These are phyloP conservation scores for Aurinia saxatilis DNA, from an alignment of 345 rosid genomes.

Conservation along the genomic window DNA sequence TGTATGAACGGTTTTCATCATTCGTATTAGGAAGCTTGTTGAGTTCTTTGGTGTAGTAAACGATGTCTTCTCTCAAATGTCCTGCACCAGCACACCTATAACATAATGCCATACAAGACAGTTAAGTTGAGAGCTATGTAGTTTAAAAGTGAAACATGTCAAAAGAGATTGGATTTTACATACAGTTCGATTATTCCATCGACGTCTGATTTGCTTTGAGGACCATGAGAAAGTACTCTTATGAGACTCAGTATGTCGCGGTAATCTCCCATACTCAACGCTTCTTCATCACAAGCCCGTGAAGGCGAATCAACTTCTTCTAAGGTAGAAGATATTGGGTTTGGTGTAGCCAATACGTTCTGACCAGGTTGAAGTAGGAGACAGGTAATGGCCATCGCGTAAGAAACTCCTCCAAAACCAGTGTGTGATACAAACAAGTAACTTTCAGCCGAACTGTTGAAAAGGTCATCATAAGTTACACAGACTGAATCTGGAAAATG, in stretches of 20 bases:
- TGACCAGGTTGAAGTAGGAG: constrained; percentile 57
- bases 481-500: not conserved
- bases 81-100: constrained; percentile 92
- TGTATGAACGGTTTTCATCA: constrained; percentile 55
- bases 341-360: constrained; percentile 27
- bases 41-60: constrained; percentile 59
- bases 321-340: constrained; percentile 14
- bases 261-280: constrained; percentile 81
- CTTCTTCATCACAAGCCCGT: constrained; percentile 61
- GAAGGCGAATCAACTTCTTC: constrained; percentile 34
- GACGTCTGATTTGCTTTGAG: constrained; percentile 85
- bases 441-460: constrained; percentile 52
- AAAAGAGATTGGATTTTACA: not conserved
- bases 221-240: constrained; percentile 86
- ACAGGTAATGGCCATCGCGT: constrained; percentile 87
- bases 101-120: constrained; percentile 6
- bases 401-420: constrained; percentile 86
- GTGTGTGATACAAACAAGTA: constrained; percentile 92
- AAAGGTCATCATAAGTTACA: not conserved
- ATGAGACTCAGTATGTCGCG: constrained; percentile 95
- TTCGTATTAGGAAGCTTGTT: constrained; percentile 39
- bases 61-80: constrained; percentile 74
- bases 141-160: not conserved
- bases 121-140: not conserved
- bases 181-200: constrained; percentile 69